Base-by-base conservation (phyloP, 2,329 filamentous ascomycete species). In the Aureobasidium sp. region DNA sequence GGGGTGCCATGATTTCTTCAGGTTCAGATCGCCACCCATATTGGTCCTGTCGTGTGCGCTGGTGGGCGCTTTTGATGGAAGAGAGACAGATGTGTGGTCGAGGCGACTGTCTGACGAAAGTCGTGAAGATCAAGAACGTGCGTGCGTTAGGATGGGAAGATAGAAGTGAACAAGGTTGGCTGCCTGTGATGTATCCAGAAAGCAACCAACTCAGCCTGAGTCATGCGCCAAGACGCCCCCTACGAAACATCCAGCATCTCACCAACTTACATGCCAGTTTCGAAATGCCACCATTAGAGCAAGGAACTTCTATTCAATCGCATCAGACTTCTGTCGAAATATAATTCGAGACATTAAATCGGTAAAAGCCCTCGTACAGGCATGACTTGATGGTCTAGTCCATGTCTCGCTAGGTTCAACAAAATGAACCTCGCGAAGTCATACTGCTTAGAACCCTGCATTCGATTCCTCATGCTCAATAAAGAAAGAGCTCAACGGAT, bases 1-100 rank as follows among this genome's bases (percentile, higher is more conserved):
- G 56, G 93, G 91, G 72, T 98, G 91, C 83, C 91, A 98, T 77
- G 88, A 80, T 68, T 83, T 84, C 73, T 96, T 96, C 63, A 95
- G 73, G 66, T 97, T 96, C 66, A 98, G 81, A 78, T 97, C 90
- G 67, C 90, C 90, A 74, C 90, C 90, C 86, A 94, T 95, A 59
- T 72, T 86, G 73, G 62, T 68, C 29, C 11, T 7, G 66, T 63
- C 60, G 55, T 29, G 32, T 22, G 51, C 51, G 34, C 41, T 41
- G 22, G 1, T 39, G n/a, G 61, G 40, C 39, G 25, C 64, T 39
- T 8, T 16, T 4, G 24, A 3, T 22, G 14, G 19, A 8, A 19
- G n/a, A 68, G 51, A 14, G 78, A 19, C 29, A 19, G 14, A 12
- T 29, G 27, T 29, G 6, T 35, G 32, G 32, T 35, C 8, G 11